Evolutionary conservation across 2,329 filamentous ascomycete genomes (phyloP).

Genomic region (Zarea fungicola): DNA sequence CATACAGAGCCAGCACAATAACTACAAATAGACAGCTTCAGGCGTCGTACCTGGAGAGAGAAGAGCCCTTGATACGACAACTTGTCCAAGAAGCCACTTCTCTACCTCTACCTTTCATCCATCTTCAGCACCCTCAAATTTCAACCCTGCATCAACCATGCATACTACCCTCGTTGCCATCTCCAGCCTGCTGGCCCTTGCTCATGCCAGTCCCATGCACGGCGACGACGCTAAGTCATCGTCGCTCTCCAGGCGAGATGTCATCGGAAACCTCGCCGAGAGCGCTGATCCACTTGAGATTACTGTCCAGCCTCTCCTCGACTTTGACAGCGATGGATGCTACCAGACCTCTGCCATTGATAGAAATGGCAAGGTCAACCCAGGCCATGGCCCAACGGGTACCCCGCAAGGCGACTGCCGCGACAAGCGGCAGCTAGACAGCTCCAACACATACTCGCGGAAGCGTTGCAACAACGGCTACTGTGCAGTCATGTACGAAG

Average conservation of each 20-base stretch:
- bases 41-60: too few relatives aligned
- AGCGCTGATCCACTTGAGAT: constrained; percentile 29
- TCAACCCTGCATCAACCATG: background rate
- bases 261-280: constrained; percentile 26
- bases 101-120: background rate
- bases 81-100: background rate
- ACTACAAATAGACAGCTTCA: too few relatives aligned
- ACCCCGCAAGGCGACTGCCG: constrained; percentile 27
- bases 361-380: constrained; percentile 27
- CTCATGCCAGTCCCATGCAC: constrained; percentile 16
- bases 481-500: constrained; percentile 28
- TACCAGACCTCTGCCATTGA: constrained; percentile 44
- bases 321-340: constrained; percentile 37
- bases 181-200: constrained; percentile 14
- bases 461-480: constrained; percentile 29
- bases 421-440: constrained; percentile 24
- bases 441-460: constrained; percentile 28
- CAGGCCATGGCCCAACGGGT: constrained; percentile 22
- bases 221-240: background rate
- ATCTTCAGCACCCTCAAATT: background rate
- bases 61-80: background rate
- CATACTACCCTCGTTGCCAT: background rate
- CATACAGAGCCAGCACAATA: too few relatives aligned
- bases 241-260: constrained; percentile 20
- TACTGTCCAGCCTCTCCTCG: constrained; percentile 32